Evolutionary conservation across 2,329 filamentous ascomycete genomes (phyloP).

Genomic region (Arthrocladium fulminans): DNA sequence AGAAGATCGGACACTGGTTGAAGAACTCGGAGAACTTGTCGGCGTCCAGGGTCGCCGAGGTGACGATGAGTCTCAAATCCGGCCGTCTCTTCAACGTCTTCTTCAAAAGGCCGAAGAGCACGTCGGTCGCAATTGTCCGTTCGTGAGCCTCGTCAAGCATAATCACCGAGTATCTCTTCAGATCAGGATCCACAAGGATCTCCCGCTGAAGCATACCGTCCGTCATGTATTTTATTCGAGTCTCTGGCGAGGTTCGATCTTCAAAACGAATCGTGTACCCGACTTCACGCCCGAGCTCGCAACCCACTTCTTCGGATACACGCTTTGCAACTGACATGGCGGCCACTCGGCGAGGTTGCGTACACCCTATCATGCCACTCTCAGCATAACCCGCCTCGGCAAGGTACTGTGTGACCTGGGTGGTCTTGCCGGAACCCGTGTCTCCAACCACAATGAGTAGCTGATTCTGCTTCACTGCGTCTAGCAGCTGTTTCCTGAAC

Average conservation of each 20-base stretch:
- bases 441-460: constrained; percentile 94
- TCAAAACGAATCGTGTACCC: constrained; percentile 98
- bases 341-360: constrained; percentile 88
- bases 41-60: constrained; percentile 89
- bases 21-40: constrained; percentile 98
- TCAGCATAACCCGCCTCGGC: constrained; percentile 91
- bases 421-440: constrained; percentile 95
- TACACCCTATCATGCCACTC: constrained; percentile 86
- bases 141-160: constrained; percentile 99
- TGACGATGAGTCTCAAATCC: constrained; percentile 91
- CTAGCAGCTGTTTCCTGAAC: constrained; percentile 77
- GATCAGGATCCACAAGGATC: constrained; percentile 80
- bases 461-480: constrained; percentile 80
- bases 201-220: constrained; percentile 97
- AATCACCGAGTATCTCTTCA: constrained; percentile 86
- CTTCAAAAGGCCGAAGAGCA: constrained; percentile 87
- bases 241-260: constrained; percentile 77
- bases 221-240: constrained; percentile 99
- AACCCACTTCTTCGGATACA: constrained; percentile 92
- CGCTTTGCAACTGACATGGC: constrained; percentile 98
- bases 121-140: constrained; percentile 89
- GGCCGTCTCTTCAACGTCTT: constrained; percentile 78
- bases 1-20: constrained; percentile 90
- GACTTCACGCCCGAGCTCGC: constrained; percentile 80
- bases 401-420: constrained; percentile 90